Conservation (phyloP, 257 asterid species). For the Cinchona pubescens region DNA sequence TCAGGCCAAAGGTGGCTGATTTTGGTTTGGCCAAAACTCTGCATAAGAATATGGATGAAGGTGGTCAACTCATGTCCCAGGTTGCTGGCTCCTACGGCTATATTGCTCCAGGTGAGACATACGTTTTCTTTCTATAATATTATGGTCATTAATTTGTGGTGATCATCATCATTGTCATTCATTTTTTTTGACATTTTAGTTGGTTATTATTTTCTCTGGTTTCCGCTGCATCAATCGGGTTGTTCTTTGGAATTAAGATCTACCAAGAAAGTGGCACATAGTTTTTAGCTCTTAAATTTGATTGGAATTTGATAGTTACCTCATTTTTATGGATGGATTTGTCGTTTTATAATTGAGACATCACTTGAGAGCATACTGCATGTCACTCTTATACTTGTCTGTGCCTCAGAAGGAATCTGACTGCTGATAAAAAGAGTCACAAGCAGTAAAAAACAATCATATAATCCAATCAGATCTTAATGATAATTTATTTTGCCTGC, state of each 20-base stretch:
- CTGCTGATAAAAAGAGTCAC: background rate
- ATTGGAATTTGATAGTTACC: conserved; percentile 2
- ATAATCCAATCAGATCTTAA: background rate
- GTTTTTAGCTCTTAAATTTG: background rate
- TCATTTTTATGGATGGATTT: conserved; percentile 9
- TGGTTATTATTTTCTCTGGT: background rate
- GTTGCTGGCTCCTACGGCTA: conserved; percentile 85
- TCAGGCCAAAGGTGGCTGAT: conserved; percentile 57
- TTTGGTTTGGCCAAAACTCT: conserved; percentile 73
- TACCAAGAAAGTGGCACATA: background rate
- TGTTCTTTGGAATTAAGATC: background rate
- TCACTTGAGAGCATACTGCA: background rate
- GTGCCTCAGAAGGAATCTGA: conserved; percentile 5
- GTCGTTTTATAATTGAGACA: conserved; percentile 5
- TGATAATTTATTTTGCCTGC: background rate
- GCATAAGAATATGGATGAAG: conserved; percentile 29
- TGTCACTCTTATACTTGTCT: conserved; percentile 4
- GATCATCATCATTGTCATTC: background rate
- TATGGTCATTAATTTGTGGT: background rate
- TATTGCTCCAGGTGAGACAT: conserved; percentile 73
- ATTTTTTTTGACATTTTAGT: background rate
- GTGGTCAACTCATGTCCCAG: conserved; percentile 56
- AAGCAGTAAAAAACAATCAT: background rate
- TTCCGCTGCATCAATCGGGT: background rate
- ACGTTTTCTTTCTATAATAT: background rate